Conservation (phyloP, 73 alveolate species). For the Effrenium voratum region DNA sequence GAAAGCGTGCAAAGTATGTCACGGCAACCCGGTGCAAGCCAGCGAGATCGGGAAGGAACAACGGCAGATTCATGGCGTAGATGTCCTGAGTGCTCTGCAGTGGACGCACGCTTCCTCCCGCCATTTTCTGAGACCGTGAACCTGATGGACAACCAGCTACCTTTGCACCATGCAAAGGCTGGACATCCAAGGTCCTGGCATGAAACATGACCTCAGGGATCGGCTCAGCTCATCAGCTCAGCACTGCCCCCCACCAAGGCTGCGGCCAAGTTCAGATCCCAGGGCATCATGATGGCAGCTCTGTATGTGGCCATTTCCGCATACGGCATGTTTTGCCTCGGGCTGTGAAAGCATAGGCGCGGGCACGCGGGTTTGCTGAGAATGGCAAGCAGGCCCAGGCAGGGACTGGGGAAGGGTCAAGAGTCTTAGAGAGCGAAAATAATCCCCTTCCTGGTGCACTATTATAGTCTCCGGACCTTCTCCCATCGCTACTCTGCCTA, state of each 20-base stretch:
- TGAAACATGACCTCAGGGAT: conserved; percentile 78
- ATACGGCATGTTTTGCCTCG: conserved; percentile 24
- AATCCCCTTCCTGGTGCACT: too few species aligned
- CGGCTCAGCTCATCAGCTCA: neutral
- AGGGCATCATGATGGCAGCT: conserved; percentile 87
- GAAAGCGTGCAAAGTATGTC: conserved; percentile 85
- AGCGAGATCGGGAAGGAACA: conserved; percentile 64
- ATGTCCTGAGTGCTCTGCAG: neutral
- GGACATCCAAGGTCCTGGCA: neutral
- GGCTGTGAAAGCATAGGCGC: too few species aligned
- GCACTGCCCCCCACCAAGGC: neutral
- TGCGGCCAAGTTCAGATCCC: conserved; percentile 63
- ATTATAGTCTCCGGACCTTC: too few species aligned
- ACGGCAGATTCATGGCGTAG: conserved; percentile 75
- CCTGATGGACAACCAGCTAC: too few species aligned
- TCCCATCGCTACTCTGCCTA: too few species aligned
- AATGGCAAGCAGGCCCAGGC: too few species aligned
- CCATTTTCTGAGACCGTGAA: too few species aligned
- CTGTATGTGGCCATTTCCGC: conserved; percentile 56
- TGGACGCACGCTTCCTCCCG: too few species aligned
- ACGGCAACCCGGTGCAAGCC: conserved; percentile 85
- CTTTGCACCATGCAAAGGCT: too few species aligned
- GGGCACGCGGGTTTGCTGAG: too few species aligned
- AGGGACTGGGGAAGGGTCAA: too few species aligned
- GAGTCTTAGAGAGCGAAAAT: too few species aligned